A percentile compares a stretch with the other conserved stretches of the same genome.
Conservation (phyloP, 2,329 filamentous ascomycete species). For the Achaetomium macrosporum region DNA sequence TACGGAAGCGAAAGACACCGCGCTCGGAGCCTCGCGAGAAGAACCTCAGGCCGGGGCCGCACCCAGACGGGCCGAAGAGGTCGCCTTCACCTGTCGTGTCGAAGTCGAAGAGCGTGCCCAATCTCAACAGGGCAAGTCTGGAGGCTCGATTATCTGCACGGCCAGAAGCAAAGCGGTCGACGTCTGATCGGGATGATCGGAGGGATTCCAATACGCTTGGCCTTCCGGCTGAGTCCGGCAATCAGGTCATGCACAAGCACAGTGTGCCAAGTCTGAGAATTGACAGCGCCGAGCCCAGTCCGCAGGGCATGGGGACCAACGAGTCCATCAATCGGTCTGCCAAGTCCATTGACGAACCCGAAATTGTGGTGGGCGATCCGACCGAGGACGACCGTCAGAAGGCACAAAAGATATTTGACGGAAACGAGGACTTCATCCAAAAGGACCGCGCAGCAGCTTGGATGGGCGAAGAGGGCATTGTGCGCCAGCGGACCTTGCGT, state of each 20-base stretch:
- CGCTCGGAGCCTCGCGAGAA: slow-evolving; percentile 10
- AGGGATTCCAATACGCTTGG: slow-evolving; percentile 36
- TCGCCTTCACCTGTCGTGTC: slow-evolving; percentile 24
- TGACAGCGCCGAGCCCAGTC: slow-evolving; percentile 37
- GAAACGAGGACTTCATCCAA: slow-evolving; percentile 72
- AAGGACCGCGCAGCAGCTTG: slow-evolving; percentile 79
- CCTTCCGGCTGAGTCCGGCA: slow-evolving; percentile 38
- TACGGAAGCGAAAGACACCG: slow-evolving; percentile 19
- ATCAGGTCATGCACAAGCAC: slow-evolving; percentile 35
- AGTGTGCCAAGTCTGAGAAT: slow-evolving; percentile 40
- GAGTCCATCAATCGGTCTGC: slow-evolving; percentile 20
- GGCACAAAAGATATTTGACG: slow-evolving; percentile 77
- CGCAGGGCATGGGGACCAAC: slow-evolving; percentile 25
- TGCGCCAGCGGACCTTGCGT: slow-evolving; percentile 52
- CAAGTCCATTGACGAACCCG: slow-evolving; percentile 51
- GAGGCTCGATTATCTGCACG: slow-evolving; percentile 14
- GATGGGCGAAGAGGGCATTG: slow-evolving; percentile 69
- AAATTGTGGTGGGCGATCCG: slow-evolving; percentile 52
- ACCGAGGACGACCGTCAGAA: slow-evolving; percentile 67
- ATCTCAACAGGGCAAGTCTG: slow-evolving; percentile 17
- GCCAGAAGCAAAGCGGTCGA: slow-evolving; percentile 14
- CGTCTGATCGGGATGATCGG: slow-evolving; percentile 30
- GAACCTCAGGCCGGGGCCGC: slow-evolving; percentile 14
- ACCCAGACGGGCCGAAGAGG: slow-evolving; percentile 15
- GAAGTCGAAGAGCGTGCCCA: slow-evolving; percentile 27